Base-by-base conservation (phyloP, 169 alveolate genomes). In the Plasmodium sp. region DNA sequence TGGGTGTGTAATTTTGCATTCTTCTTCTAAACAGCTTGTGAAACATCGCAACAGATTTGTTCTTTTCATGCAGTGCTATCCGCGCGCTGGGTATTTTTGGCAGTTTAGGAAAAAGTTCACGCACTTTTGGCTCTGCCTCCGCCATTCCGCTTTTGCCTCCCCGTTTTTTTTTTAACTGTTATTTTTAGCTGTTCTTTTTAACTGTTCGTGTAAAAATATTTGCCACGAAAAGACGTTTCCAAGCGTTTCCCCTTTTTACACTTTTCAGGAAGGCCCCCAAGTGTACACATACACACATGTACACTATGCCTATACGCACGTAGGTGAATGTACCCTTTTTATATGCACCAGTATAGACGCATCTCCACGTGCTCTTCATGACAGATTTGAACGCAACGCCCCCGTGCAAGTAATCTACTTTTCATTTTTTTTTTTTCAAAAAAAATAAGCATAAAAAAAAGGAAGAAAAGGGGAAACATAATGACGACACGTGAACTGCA, bases 321-420 rank as follows among this genome's bases (percentile, higher is more conserved):
- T 48, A 51, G 9, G 39, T 33, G 56, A 31, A 43, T 81, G 67
- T 43, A 9, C 36, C 54, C 62, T 31, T 73, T 73, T 14, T 27
- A 33, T 14, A 84, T 48, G 14, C 39, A 74, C 84, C 48, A 18
- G 43, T 43, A 84, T 84, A 84, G 77, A 10, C 93, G 16, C 67
- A 31, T 43, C 71, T 82, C 22, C 54, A 67, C 73, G 31, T 34
- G 72, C 74, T 22, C 74, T 71, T 16, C 41, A 58, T 72, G 82
- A 92, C 75, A 81, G 7, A 33, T 22, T 62, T 72, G 83, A 92
- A 81, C 84, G 91, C 62, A 81, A 92, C 71, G 75, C 39, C 84
- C 72, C 31, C 83, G 92, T 92, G 83, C 86, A 92, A 92, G 92
- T 82, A 82, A 72, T 81, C 51, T 33, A 80, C 79, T 84, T 84